Conservation (phyloP, 306 rosid species). For the Pyrus communis region DNA sequence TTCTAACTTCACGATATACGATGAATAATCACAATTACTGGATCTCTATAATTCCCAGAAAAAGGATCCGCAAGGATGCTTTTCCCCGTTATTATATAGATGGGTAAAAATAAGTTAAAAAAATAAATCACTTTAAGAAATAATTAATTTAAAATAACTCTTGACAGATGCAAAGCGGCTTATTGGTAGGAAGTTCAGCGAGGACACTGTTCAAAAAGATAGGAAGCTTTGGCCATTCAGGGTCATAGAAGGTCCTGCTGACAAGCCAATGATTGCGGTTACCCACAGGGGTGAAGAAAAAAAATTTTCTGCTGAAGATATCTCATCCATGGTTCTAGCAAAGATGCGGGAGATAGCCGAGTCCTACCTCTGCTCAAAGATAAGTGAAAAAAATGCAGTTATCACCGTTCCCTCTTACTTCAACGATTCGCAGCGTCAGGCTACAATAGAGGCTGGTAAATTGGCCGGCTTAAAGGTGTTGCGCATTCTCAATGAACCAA, state of each 20-base stretch:
- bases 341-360: background rate
- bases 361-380: background rate
- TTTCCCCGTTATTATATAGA: too few relatives aligned
- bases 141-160: too few relatives aligned
- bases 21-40: too few relatives aligned
- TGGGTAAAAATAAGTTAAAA: too few relatives aligned
- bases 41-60: too few relatives aligned
- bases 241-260: background rate
- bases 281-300: background rate
- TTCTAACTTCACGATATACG: too few relatives aligned
- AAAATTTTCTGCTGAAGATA: background rate
- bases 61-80: too few relatives aligned
- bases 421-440: background rate
- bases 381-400: background rate
- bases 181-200: background rate
- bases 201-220: background rate
- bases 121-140: too few relatives aligned
- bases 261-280: background rate
- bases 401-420: constrained; percentile 1
- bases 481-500: background rate
- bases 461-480: background rate
- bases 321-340: background rate
- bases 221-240: too few relatives aligned
- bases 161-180: too few relatives aligned
- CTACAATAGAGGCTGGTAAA: background rate